phyloP scores from a whole-genome alignment of 352 stramenopile species.

The Phytophthora rubi region DNA sequence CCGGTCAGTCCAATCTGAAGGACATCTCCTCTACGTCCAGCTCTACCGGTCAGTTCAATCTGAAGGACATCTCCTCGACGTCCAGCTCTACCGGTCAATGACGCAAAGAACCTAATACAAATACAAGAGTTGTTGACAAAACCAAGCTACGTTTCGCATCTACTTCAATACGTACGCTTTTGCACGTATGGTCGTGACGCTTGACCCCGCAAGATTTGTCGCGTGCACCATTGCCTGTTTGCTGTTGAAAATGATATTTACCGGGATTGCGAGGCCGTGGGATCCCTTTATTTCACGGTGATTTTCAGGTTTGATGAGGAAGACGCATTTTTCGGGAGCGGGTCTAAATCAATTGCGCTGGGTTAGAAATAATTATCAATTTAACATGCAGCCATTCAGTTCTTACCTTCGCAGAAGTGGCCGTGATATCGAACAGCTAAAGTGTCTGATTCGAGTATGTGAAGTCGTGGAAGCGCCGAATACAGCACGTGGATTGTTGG shows the following conservation, averaged over 20 bases:
- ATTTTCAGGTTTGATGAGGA: not conserved
- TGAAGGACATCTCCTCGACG: too few species aligned
- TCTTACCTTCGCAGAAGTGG: constrained; percentile 3
- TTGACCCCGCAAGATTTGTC: not conserved
- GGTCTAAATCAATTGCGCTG: too few species aligned
- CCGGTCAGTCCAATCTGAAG: too few species aligned
- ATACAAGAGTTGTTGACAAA: too few species aligned
- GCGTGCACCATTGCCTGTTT: not conserved
- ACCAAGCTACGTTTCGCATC: too few species aligned
- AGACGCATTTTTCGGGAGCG: not conserved
- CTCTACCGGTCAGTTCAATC: too few species aligned
- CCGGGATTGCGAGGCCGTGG: not conserved
- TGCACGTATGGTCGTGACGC: not conserved
- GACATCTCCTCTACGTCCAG: too few species aligned
- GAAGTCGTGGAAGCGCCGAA: not conserved
- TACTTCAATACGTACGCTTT: not conserved
- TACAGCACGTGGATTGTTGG: constrained; percentile 6
- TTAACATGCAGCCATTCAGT: too few species aligned
- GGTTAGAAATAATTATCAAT: too few species aligned
- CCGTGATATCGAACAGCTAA: not conserved
- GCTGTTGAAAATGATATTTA: constrained; percentile 6
- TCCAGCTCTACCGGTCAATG: too few species aligned
- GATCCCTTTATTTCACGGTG: not conserved
- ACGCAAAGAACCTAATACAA: too few species aligned
- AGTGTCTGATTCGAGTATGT: not conserved